Conservation (phyloP, 176 grass and related monocot species). For the Phyllostachys edulis region DNA sequence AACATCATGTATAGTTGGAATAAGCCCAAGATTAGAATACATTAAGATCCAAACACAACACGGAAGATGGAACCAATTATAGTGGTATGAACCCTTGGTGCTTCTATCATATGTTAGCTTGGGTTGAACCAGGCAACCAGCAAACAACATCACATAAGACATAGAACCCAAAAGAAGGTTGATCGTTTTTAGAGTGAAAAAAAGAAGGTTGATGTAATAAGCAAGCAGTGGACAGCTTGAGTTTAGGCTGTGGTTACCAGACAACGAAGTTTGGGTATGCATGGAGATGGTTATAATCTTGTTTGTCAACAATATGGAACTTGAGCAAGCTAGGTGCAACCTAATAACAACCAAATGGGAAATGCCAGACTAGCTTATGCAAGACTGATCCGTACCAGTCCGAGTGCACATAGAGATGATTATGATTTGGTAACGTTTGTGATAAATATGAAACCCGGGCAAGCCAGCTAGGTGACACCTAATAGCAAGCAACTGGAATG, state of each 20-base stretch:
- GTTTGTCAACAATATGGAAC: not conserved
- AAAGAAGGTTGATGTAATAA: not conserved
- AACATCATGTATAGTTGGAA: not conserved
- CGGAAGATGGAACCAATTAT: not conserved
- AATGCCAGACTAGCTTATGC: not conserved
- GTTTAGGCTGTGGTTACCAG: not conserved
- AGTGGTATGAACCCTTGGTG: not conserved
- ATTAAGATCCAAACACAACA: not conserved
- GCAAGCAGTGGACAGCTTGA: not conserved
- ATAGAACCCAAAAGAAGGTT: not conserved
- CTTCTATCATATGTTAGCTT: conserved; percentile 16
- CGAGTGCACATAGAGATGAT: not conserved
- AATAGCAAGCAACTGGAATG: not conserved
- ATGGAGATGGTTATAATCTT: not conserved
- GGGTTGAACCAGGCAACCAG: not conserved
- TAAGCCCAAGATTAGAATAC: not conserved
- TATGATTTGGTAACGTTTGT: not conserved
- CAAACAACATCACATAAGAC: not conserved
- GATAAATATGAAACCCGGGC: not conserved
- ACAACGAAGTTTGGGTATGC: not conserved
- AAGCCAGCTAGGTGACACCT: not conserved
- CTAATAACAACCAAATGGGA: not conserved
- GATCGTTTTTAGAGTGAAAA: not conserved
- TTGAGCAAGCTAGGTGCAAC: not conserved
- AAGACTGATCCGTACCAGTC: conserved; percentile 9